Percentiles rank a stretch among this genome's conserved stretches.
phyloP scores from a whole-genome alignment of 192 early-diverging fungal species.

The Coemansia sp. region DNA sequence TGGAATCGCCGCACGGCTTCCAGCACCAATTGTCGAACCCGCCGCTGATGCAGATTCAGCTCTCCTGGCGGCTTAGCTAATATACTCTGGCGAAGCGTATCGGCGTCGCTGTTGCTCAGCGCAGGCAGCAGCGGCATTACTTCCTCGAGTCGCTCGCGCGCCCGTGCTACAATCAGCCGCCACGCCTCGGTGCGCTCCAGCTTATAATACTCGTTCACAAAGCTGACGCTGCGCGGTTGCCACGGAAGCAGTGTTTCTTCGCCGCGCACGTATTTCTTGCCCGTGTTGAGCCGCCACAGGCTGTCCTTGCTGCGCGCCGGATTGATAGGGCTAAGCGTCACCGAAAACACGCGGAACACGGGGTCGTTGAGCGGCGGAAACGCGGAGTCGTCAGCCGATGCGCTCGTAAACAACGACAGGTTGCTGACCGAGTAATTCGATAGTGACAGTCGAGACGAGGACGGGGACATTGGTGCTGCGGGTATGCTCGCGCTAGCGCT shows the following conservation, averaged over 20 bases:
- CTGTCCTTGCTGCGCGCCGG: slow-evolving; percentile 55
- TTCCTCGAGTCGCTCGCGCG: slow-evolving; percentile 19
- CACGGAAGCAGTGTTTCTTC: slow-evolving; percentile 64
- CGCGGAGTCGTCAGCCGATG: background rate
- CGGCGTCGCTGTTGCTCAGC: background rate
- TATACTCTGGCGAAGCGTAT: background rate
- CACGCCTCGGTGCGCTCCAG: slow-evolving; percentile 24
- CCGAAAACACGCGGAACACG: slow-evolving; percentile 55
- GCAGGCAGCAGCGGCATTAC: slow-evolving; percentile 1
- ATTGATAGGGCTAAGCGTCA: slow-evolving; percentile 52
- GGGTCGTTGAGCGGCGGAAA: slow-evolving; percentile 21
- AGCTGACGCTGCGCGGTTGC: slow-evolving; percentile 66
- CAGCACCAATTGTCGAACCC: slow-evolving; percentile 5
- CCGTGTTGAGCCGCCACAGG: slow-evolving; percentile 67
- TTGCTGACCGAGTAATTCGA: slow-evolving; percentile 6
- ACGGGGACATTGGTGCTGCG: background rate
- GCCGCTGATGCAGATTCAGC: slow-evolving; percentile 6
- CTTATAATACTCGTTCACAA: slow-evolving; percentile 55
- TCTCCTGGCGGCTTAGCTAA: background rate
- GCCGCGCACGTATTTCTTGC: slow-evolving; percentile 65
- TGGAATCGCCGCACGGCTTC: slow-evolving; percentile 15
- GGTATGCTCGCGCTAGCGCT: background rate
- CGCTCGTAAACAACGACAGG: background rate
- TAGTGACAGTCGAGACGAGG: background rate
- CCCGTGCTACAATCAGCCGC: slow-evolving; percentile 24